Conservation (phyloP, 306 rosid genomes). For the Glycine soja region DNA sequence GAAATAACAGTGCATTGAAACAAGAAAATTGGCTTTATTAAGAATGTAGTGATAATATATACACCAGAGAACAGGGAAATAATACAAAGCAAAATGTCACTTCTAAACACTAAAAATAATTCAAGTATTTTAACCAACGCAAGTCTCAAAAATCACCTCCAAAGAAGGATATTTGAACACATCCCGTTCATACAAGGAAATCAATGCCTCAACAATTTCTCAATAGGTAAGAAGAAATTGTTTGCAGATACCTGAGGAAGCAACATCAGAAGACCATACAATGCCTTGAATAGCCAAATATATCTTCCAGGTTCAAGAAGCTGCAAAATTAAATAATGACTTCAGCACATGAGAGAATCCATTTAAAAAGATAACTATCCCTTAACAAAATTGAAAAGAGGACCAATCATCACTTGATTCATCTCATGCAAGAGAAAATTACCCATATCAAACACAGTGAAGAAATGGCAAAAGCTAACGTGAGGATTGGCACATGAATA, state of each 20-base stretch:
- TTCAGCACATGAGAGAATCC: slow-evolving; percentile 26
- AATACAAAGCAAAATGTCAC: neutral
- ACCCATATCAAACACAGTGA: slow-evolving; percentile 8
- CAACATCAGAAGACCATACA: slow-evolving; percentile 94
- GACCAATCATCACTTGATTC: neutral
- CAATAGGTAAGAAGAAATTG: slow-evolving; percentile 5
- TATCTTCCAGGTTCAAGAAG: slow-evolving; percentile 97
- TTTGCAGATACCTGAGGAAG: slow-evolving; percentile 89
- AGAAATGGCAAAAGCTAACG: neutral
- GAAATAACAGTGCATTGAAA: slow-evolving; percentile 12
- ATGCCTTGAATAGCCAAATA: slow-evolving; percentile 83
- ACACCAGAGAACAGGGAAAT: no score
- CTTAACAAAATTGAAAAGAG: neutral
- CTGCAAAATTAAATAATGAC: slow-evolving; percentile 60
- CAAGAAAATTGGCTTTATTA: neutral
- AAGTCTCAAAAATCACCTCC: slow-evolving; percentile 26
- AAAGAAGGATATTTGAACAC: neutral
- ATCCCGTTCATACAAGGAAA: slow-evolving; percentile 9
- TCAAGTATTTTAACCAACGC: neutral
- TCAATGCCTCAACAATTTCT: slow-evolving; percentile 20
- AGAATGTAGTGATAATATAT: neutral
- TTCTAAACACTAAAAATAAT: neutral
- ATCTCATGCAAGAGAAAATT: slow-evolving; percentile 1
- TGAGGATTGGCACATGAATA: neutral
- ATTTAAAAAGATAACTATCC: slow-evolving; percentile 18